phyloP scores from a whole-genome alignment of 1,139 yeast genomes.

The Sugiyamaella castrensis region DNA sequence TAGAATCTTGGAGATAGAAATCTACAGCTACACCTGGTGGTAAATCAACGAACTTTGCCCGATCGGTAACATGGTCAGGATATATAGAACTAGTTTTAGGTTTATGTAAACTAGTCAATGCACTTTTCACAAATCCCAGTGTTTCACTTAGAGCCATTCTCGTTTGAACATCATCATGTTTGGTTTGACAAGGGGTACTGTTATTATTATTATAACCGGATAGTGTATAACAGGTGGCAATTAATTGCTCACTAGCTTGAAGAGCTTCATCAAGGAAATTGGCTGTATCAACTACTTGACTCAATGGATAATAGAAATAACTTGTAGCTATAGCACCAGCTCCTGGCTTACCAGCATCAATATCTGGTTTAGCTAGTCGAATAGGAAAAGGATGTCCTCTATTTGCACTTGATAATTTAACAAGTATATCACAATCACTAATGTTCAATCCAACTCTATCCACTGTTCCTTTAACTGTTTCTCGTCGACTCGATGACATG shows the following conservation, averaged over 20 bases:
- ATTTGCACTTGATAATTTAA: constrained; percentile 23
- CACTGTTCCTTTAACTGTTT: constrained; percentile 35
- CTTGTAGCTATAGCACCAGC: not conserved
- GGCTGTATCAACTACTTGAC: constrained; percentile 30
- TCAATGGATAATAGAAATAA: constrained; percentile 19
- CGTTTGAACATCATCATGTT: constrained; percentile 5
- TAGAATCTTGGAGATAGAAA: constrained; percentile 30
- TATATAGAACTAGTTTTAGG: constrained; percentile 24
- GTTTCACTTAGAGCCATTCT: constrained; percentile 16
- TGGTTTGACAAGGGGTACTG: constrained; percentile 1
- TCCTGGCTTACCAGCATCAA: constrained; percentile 1
- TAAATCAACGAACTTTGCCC: constrained; percentile 17
- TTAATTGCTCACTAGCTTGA: constrained; percentile 10
- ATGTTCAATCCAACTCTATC: constrained; percentile 31
- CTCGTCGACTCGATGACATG: constrained; percentile 34
- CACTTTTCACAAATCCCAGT: constrained; percentile 23
- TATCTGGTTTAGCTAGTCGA: constrained; percentile 14
- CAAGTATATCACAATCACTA: constrained; percentile 29
- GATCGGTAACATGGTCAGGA: constrained; percentile 24
- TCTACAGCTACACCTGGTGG: constrained; percentile 26
- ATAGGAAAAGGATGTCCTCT: constrained; percentile 20
- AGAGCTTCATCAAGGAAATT: constrained; percentile 24
- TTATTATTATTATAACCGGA: constrained; percentile 3
- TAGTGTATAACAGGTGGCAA: not conserved
- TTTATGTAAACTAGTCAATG: constrained; percentile 22